phyloP scores from a whole-genome alignment of 805 yeast genomes.

The Kuraishia piskuri region DNA sequence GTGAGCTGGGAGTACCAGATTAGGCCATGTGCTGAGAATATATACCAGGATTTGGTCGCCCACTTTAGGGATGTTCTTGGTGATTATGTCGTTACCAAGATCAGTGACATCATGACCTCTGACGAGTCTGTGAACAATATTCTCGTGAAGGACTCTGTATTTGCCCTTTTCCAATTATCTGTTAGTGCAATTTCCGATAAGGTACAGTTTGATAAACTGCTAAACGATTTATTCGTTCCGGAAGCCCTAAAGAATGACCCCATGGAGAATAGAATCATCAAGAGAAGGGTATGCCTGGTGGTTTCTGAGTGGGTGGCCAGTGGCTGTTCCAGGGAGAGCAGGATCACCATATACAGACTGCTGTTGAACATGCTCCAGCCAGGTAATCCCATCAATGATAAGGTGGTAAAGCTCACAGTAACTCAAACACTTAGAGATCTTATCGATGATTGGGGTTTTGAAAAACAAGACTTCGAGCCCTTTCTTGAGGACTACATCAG shows the following conservation, averaged over 20 bases:
- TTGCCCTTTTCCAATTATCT: constrained; percentile 78
- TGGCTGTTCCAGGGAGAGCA: constrained; percentile 49
- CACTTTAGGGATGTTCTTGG: constrained; percentile 51
- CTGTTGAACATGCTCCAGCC: constrained; percentile 36
- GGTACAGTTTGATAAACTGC: constrained; percentile 61
- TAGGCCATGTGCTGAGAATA: constrained; percentile 80
- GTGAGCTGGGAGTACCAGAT: constrained; percentile 78
- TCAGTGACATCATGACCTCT: constrained; percentile 1
- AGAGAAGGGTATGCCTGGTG: constrained; percentile 69
- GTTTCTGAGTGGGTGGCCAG: constrained; percentile 76
- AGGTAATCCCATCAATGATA: constrained; percentile 46
- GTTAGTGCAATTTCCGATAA: constrained; percentile 54
- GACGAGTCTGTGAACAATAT: constrained; percentile 34
- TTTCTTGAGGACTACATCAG: constrained; percentile 45
- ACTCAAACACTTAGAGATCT: constrained; percentile 59
- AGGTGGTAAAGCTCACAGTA: constrained; percentile 74
- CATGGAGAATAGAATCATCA: constrained; percentile 53
- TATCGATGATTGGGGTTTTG: constrained; percentile 83
- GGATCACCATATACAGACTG: constrained; percentile 50
- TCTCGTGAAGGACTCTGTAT: constrained; percentile 66
- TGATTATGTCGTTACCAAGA: constrained; percentile 48
- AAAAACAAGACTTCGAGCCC: constrained; percentile 58
- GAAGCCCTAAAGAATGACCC: constrained; percentile 38
- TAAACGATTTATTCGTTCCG: constrained; percentile 58
- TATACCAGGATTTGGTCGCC: constrained; percentile 66